These are phyloP conservation scores for Ceratocystis cacaofunesta DNA, from an alignment of 2,329 filamentous ascomycete species.

Conservation along the genomic window DNA sequence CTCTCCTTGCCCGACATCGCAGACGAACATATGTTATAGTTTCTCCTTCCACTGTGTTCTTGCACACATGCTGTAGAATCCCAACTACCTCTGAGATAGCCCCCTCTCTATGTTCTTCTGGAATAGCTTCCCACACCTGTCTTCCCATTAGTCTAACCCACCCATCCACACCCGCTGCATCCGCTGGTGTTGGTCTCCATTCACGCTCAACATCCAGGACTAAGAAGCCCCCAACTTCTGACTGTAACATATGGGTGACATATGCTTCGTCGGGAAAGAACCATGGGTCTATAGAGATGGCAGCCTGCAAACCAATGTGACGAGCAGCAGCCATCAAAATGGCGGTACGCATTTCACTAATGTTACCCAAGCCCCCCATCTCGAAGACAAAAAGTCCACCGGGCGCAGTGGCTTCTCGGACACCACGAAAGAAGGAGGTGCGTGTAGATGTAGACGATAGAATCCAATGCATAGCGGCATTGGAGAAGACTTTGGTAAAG, in stretches of 20 bases:
- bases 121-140: constrained; percentile 40
- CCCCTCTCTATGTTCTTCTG: constrained; percentile 33
- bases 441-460: constrained; percentile 33
- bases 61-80: constrained; percentile 39
- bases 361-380: constrained; percentile 57
- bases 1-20: constrained; percentile 33
- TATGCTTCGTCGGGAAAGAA: constrained; percentile 54
- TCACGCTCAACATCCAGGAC: constrained; percentile 44
- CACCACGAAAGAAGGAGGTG: constrained; percentile 36
- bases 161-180: constrained; percentile 44
- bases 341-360: constrained; percentile 45
- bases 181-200: constrained; percentile 48
- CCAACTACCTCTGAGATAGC: constrained; percentile 40
- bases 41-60: constrained; percentile 34
- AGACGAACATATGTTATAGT: constrained; percentile 40
- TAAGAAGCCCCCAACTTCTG: constrained; percentile 32
- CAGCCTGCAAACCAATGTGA: constrained; percentile 35
- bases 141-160: constrained; percentile 53
- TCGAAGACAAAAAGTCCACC: constrained; percentile 50
- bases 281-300: constrained; percentile 45
- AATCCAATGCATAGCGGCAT: constrained; percentile 55
- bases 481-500: constrained; percentile 48
- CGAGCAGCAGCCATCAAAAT: constrained; percentile 39
- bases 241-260: constrained; percentile 32
- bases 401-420: constrained; percentile 37